A percentile compares a stretch with the other conserved stretches of the same genome.
Conservation (phyloP, 2,329 filamentous ascomycete genomes). For the Alternaria gaisen region DNA sequence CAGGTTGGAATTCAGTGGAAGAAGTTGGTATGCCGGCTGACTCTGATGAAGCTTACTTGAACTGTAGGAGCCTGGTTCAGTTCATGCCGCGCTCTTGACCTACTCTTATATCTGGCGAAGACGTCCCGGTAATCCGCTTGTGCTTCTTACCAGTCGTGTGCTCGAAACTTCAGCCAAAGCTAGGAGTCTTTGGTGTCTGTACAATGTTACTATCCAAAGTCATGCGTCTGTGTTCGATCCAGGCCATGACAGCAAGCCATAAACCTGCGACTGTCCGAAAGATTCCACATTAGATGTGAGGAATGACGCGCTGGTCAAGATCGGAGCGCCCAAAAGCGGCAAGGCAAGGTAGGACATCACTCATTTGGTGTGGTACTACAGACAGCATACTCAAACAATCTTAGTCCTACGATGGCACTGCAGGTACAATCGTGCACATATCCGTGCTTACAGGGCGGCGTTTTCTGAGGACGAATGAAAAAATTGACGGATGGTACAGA, state of each 20-base stretch:
- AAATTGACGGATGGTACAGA: background rate
- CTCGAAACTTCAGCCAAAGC: background rate
- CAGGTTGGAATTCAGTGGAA: background rate
- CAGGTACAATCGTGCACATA: constrained; percentile 29
- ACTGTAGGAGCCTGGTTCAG: constrained; percentile 4
- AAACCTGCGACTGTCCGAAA: constrained; percentile 10
- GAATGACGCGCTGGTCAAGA: background rate
- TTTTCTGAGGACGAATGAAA: background rate
- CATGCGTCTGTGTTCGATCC: constrained; percentile 17
- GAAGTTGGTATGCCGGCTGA: background rate
- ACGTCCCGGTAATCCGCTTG: background rate
- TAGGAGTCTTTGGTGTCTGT: constrained; percentile 21
- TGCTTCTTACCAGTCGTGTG: constrained; percentile 7
- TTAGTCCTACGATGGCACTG: constrained; percentile 23
- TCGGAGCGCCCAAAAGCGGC: constrained; percentile 7
- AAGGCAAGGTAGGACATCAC: constrained; percentile 21
- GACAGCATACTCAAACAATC: constrained; percentile 14
- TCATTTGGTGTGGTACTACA: constrained; percentile 21
- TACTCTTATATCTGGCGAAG: constrained; percentile 20
- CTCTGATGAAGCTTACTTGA: background rate
- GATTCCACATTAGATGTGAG: constrained; percentile 2
- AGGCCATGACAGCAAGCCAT: constrained; percentile 12
- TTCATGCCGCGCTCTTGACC: background rate
- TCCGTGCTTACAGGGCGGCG: constrained; percentile 8
- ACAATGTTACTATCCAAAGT: constrained; percentile 21